Base-by-base conservation (phyloP, 192 early-diverging fungal species). In the Coemansia brasiliensis region DNA sequence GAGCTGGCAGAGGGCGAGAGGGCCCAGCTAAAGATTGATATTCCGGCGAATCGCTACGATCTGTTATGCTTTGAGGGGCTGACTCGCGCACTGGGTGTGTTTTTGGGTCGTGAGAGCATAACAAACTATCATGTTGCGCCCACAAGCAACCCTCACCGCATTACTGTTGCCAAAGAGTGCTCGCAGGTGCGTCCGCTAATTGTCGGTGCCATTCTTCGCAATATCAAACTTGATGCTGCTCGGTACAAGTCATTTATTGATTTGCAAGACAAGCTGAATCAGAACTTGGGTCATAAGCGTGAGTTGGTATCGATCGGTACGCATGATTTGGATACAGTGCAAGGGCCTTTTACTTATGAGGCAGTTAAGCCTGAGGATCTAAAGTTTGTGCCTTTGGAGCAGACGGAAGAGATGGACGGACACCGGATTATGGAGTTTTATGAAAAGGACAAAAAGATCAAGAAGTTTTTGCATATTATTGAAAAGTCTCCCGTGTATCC, bases 21-120 rank as follows among this genome's bases (percentile, higher is more conserved):
- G 55, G 73, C 85, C 17, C 71, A 95, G 61, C 90, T 95, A 76
- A 90, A 94, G 69, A 98, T 99, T 69, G 97, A 99, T 56, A 97
- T 99, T 60, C 95, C 97, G 26, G 94, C 97, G 55, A 99, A 99
- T 81, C 61, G 95, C 73, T 97, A 96, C 61, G 97, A 99, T 74
- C 83, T 99, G 75, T 83, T 99, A 39, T 98, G 97, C 78, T 87
- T 88, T 24, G 97, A 99, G 81, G 97, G 97, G 18, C 88, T 99
- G 53, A 81, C 92, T 38, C 90, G 92, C 18, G 92, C 94, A 12
- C 70, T 99, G 35, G 83, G 85, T 39, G 82, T 93, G 39, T 99
- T 91, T 76, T 82, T 94, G 40, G 90, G 83, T 42, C 83, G 85
- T 49, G 79, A 72, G 56, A 63, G 77, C 24, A 57, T 59, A 38